Percentiles rank a stretch among this genome's conserved stretches.
These are phyloP conservation scores for Rhizophagus sp. DNA, from an alignment of 192 early-diverging fungal genomes.

Conservation along the genomic window DNA sequence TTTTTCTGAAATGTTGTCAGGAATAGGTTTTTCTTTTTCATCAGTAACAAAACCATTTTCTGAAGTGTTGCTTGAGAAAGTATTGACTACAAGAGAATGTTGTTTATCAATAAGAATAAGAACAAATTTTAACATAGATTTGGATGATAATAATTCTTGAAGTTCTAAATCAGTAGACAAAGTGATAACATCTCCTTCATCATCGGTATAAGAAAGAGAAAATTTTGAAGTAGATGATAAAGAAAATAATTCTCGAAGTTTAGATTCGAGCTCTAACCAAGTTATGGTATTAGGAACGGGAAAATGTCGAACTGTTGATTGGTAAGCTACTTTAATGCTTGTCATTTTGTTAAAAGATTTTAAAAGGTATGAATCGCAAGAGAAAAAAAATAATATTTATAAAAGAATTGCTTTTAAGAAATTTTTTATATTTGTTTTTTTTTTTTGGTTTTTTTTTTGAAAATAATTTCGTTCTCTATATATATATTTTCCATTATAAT, in stretches of 20 bases:
- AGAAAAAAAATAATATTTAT: too few relatives aligned
- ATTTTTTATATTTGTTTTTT: too few relatives aligned
- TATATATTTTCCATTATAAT: too few relatives aligned
- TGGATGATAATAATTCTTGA: constrained; percentile 17
- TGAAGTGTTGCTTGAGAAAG: not conserved
- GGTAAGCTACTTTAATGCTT: too few relatives aligned
- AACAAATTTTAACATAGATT: constrained; percentile 14
- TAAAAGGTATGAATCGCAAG: too few relatives aligned
- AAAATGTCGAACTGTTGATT: not conserved
- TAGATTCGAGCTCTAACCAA: not conserved
- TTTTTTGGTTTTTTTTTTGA: too few relatives aligned
- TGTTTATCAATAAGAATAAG: not conserved
- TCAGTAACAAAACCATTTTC: not conserved
- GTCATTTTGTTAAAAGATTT: too few relatives aligned
- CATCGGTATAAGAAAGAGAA: constrained; percentile 26
- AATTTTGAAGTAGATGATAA: not conserved
- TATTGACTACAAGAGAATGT: not conserved
- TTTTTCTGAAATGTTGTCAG: not conserved
- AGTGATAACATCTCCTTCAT: constrained; percentile 26
- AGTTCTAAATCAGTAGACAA: constrained; percentile 30
- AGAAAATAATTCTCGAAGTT: constrained; percentile 12
- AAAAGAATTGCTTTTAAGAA: too few relatives aligned
- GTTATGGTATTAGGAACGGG: not conserved
- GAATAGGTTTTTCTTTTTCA: not conserved
- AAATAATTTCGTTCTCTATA: too few relatives aligned